phyloP scores from a whole-genome alignment of 371 early-diverging fungal genomes.

The Syncephalastrum sp. region DNA sequence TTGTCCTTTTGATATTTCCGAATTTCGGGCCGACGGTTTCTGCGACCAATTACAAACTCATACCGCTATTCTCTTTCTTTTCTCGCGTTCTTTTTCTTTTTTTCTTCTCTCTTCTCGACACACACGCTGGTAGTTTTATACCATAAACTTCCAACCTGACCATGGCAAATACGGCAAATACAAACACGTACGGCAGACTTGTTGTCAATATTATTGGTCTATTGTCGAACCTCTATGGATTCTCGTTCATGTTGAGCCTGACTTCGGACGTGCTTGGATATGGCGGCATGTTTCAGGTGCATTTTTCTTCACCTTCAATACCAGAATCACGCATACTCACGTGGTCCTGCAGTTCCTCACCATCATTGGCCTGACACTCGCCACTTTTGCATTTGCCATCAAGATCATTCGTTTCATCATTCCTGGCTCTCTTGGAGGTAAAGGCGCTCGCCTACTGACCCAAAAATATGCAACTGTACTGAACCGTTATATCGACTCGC shows the following conservation, averaged over 20 bases:
- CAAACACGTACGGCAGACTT: slow-evolving; percentile 8
- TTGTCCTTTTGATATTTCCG: not conserved
- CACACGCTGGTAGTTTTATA: no score
- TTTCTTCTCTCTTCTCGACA: slow-evolving; percentile 1
- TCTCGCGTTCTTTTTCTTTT: not conserved
- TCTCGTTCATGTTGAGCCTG: slow-evolving; percentile 1
- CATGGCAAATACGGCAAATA: slow-evolving; percentile 8
- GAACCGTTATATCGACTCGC: no score
- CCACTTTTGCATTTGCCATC: slow-evolving; percentile 18
- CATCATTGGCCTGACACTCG: slow-evolving; percentile 21
- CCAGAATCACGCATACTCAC: no score
- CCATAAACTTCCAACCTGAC: not conserved
- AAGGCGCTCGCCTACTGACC: not conserved
- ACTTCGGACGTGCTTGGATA: slow-evolving; percentile 4
- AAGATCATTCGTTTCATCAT: slow-evolving; percentile 18
- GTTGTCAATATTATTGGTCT: slow-evolving; percentile 10
- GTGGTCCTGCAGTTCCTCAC: slow-evolving; percentile 16
- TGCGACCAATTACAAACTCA: not conserved
- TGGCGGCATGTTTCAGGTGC: slow-evolving; percentile 19
- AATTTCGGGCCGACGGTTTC: not conserved
- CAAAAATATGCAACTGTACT: no score
- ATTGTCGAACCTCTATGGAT: slow-evolving; percentile 12
- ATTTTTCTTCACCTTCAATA: not conserved
- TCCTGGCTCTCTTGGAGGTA: slow-evolving; percentile 17
- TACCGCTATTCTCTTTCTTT: not conserved